These are phyloP conservation scores for Ogataea polymorpha DNA, from an alignment of 805 yeast genomes.

Conservation along the genomic window DNA sequence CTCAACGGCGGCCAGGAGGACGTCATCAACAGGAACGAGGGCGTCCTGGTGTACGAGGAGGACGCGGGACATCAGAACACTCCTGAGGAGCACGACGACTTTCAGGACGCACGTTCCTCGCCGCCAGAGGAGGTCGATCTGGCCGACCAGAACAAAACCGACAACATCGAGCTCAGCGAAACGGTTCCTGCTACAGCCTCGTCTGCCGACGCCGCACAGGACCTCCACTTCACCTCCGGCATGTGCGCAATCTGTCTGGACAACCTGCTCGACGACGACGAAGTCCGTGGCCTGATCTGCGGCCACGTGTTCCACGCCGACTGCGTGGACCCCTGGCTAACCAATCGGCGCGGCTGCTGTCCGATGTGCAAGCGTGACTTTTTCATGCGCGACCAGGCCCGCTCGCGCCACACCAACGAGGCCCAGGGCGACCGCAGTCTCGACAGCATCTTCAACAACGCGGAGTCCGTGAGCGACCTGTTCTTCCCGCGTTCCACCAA, in stretches of 20 bases:
- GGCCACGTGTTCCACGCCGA: slow-evolving; percentile 80
- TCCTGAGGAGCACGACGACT: background rate
- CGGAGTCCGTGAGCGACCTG: slow-evolving; percentile 17
- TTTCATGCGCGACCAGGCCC: slow-evolving; percentile 36
- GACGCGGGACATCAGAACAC: slow-evolving; percentile 29
- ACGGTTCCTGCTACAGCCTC: slow-evolving; percentile 9
- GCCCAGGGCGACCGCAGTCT: slow-evolving; percentile 22
- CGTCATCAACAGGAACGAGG: slow-evolving; percentile 43
- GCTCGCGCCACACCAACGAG: slow-evolving; percentile 1
- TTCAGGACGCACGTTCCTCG: background rate
- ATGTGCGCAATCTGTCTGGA: slow-evolving; percentile 80
- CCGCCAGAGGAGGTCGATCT: slow-evolving; percentile 14
- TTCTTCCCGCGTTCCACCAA: slow-evolving; percentile 25
- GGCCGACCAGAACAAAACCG: slow-evolving; percentile 9
- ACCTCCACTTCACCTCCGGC: slow-evolving; percentile 59
- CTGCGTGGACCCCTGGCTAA: slow-evolving; percentile 82
- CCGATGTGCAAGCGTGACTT: slow-evolving; percentile 80
- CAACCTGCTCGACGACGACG: slow-evolving; percentile 54
- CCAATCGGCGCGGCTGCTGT: slow-evolving; percentile 71
- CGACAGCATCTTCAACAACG: slow-evolving; percentile 23
- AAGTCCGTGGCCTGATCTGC: slow-evolving; percentile 71
- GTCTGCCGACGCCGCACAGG: slow-evolving; percentile 8
- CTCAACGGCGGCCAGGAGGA: slow-evolving; percentile 56
- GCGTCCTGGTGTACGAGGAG: slow-evolving; percentile 32
- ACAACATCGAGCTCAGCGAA: slow-evolving; percentile 10